Evolutionary conservation across 2,329 filamentous ascomycete species (phyloP), one percentile per base, ranked within the genome.

Genomic region (Calonectria ilicicola): DNA sequence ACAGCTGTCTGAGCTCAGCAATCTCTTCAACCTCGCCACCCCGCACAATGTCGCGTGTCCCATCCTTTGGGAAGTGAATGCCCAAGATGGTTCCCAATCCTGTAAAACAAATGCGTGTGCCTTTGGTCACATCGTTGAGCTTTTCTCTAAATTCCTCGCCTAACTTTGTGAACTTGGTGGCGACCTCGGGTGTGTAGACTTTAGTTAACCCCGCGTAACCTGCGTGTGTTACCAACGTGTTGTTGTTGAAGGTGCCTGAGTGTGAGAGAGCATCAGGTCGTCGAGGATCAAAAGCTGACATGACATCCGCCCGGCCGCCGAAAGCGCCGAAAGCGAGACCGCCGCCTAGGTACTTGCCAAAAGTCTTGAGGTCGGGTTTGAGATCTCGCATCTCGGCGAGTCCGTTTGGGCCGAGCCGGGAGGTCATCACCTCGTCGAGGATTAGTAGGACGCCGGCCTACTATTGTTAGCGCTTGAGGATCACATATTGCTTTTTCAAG

Each of bases 341-440:
- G 3, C 92, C 92, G 7, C 92, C 92, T 2, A 93, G 83, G 77
- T 89, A 93, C 78, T 94, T 94, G 0, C 92, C 92, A 47, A 93
- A 81, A 0, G 91, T 92, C 53, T 88, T 91, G 65, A 94, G 80
- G 77, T 94, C 92, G 0, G 92, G 91, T 2, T 82, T 83, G 9
- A 92, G 79, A 2, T 82, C 84, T 29, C 84, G 71, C 26, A 82
- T 72, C 2, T 81, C 78, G 7, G 87, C 85, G 3, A 91, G 80
- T 0, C 92, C 91, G 8, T 86, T 83, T 2, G 84, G 84, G 4
- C 78, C 79, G 32, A 93, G 82, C 2, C 92, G 86, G 4, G 90
- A 92, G 0, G 92, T 93, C 88, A 93, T 92, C 7, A 94, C 92
- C 82, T 95, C 93, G 79, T 95, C 93, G 17, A 93, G 84, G 42